Conservation (phyloP, 2,329 filamentous ascomycete genomes). For the Pseudocercospora macadamiae region DNA sequence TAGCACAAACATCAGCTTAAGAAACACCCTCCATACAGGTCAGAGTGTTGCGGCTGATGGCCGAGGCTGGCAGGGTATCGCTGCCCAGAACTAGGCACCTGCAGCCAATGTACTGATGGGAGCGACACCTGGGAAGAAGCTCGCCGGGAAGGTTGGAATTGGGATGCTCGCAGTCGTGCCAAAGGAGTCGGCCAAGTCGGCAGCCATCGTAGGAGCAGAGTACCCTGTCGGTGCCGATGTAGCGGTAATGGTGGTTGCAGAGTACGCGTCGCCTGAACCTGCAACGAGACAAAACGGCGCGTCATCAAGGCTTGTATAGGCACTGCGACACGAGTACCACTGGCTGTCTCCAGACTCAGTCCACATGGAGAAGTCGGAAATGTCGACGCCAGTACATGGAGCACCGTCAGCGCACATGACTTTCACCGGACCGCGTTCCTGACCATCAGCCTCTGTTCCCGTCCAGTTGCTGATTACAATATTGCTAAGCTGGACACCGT, state of each 20-base stretch:
- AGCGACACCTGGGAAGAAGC: slow-evolving; percentile 43
- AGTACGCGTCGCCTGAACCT: slow-evolving; percentile 36
- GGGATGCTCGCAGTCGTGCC: slow-evolving; percentile 43
- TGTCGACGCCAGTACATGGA: slow-evolving; percentile 57
- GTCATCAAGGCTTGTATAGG: slow-evolving; percentile 44
- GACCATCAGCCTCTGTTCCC: slow-evolving; percentile 56
- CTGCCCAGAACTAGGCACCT: slow-evolving; percentile 2
- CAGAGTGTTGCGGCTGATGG: neutral
- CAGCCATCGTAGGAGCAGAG: slow-evolving; percentile 43
- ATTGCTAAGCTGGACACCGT: slow-evolving; percentile 57
- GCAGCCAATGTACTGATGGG: slow-evolving; percentile 33
- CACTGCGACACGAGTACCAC: slow-evolving; percentile 53
- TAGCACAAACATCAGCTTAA: slow-evolving; percentile 3
- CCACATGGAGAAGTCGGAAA: slow-evolving; percentile 58
- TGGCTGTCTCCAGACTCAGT: slow-evolving; percentile 49
- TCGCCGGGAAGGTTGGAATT: slow-evolving; percentile 46
- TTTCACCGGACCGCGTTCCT: slow-evolving; percentile 56
- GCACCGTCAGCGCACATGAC: slow-evolving; percentile 54
- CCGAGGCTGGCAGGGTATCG: slow-evolving; percentile 6
- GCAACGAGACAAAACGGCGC: slow-evolving; percentile 51
- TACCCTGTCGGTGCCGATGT: slow-evolving; percentile 44
- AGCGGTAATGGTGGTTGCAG: slow-evolving; percentile 40
- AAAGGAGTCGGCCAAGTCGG: slow-evolving; percentile 37
- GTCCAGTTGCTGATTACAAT: slow-evolving; percentile 61
- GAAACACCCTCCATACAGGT: neutral